Base-by-base conservation (phyloP, 768 basidiomycete genomes). In the Mrakia hoshinonis region DNA sequence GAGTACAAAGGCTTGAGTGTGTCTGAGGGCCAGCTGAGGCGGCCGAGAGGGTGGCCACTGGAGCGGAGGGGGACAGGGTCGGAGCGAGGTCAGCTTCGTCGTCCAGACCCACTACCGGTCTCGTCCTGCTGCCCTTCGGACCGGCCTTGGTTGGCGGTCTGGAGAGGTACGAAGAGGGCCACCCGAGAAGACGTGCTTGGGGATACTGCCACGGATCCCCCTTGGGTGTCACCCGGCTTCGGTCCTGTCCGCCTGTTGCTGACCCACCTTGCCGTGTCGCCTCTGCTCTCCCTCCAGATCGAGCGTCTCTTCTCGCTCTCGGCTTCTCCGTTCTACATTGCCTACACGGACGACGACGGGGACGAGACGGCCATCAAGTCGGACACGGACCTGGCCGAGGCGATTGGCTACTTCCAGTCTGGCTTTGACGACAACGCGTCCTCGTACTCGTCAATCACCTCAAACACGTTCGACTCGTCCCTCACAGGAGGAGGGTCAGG, bases 291-390 rank as follows among this genome's bases (percentile, higher is more conserved):
- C 39, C 15, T 15, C 7, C 76, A 95, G 93, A 85, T 96, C 43
- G 91, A 91, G 75, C 87, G 91, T 77, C 88, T 87, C 73, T 96
- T 92, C 78, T 84, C 87, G 0, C 84, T 95, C 29, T 86, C 83
- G 52, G 85, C 85, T 4, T 85, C 85, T 0, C 80, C 86, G 7
- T 95, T 89, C 76, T 82, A 82, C 5, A 87, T 97, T 69, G 83
- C 87, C 5, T 96, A 92, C 81, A 89, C 87, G 75, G 92, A 65
- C 46, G 55, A 46, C 29, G 61, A 47, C 26, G 46, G 68, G 15
- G 91, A 92, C 77, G 83, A 85, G 69, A 86, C 84, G 29, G 83
- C 83, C 73, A 89, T 93, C 74, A 80, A 82, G 0, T 85, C 83
- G 24, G 91, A 95, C 69, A 78, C 80, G 5, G 90, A 94, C 76